A percentile compares a stretch with the other conserved stretches of the same genome.
Evolutionary conservation across 371 early-diverging fungal species (phyloP).

Genomic region (Mucor lusitanicus): DNA sequence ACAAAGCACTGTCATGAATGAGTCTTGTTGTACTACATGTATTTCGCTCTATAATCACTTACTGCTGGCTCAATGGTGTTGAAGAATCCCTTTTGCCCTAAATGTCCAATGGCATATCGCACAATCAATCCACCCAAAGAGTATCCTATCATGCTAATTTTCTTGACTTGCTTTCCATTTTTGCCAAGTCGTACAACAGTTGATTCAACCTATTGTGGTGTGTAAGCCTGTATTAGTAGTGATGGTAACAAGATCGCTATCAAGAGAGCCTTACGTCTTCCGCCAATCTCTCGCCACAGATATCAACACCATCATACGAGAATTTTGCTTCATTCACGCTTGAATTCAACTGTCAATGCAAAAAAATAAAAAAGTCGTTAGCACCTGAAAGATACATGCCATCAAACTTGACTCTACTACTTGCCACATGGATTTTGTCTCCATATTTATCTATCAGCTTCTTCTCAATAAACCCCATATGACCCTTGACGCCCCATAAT

Average conservation of each 20-base stretch:
- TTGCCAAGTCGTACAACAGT: slow-evolving; percentile 10
- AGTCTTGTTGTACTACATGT: too few species aligned
- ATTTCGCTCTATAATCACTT: slow-evolving; percentile 7
- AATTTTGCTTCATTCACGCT: slow-evolving; percentile 51
- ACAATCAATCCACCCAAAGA: slow-evolving; percentile 80
- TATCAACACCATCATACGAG: slow-evolving; percentile 74
- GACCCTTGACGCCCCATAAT: slow-evolving; percentile 64
- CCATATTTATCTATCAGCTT: slow-evolving; percentile 34
- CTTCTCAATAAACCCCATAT: slow-evolving; percentile 52
- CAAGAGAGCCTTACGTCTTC: slow-evolving; percentile 32
- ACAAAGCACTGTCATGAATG: slow-evolving; percentile 50
- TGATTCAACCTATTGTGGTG: slow-evolving; percentile 7
- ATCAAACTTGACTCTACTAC: not conserved
- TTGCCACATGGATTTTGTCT: slow-evolving; percentile 36
- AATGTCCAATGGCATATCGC: slow-evolving; percentile 71
- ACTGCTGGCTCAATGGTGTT: slow-evolving; percentile 54
- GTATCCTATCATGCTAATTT: slow-evolving; percentile 77
- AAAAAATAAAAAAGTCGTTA: not conserved
- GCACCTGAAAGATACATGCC: not conserved
- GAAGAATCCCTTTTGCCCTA: slow-evolving; percentile 64
- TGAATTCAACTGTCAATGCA: slow-evolving; percentile 52
- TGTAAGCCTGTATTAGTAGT: too few species aligned
- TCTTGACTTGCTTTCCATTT: slow-evolving; percentile 39
- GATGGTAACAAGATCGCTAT: not conserved
- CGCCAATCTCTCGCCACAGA: slow-evolving; percentile 60